Base-by-base conservation (phyloP, 2,329 filamentous ascomycete species). In the Botrytis medusae region DNA sequence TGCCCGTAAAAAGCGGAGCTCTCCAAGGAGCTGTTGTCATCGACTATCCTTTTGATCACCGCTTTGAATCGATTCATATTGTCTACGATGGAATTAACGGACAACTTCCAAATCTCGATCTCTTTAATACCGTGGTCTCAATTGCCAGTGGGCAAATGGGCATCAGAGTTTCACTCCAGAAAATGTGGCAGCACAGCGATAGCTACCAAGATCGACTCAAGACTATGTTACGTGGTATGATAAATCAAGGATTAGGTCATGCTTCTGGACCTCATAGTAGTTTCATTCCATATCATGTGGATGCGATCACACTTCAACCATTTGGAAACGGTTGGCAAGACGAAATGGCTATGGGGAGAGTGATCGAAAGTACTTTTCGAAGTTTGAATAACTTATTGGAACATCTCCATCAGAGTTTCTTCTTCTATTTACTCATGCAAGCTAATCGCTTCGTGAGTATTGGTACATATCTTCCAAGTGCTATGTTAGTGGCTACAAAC, bases 401-500 rank as follows among this genome's bases (percentile, higher is more conserved):
- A 83, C 95, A 99, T 81, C 87, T 99, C 75, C 96, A 99, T 81
- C 96, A 99, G 84, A 98, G 95, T 82, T 99, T 99, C 86, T 99
- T 99, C 88, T 98, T 99, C 84, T 99, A 99, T 82, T 86, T 99
- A 69, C 87, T 99, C 62, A 94, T 98, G 89, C 92, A 97, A 77
- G 89, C 91, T 44, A 93, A 96, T 79, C 91, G 95, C 18, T 99
- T 99, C 81, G 96, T 98, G 78, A 98, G 95, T 83, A 99, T 99
- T 76, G 96, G 96, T 25, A 99, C 95, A 1, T 99, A 99, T 80
- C 87, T 99, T 5, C 96, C 96, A 0, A 97, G 94, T 78, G 96
- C 96, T n/a, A 99, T 99, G 96, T 84, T 98, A 69, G 88, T 99
- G 73, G 96, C 96, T 2, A 92, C 91, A 61, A 98, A 95, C 82